These are phyloP conservation scores for Tetrahymena borealis DNA, from an alignment of 73 alveolate species.

Conservation along the genomic window DNA sequence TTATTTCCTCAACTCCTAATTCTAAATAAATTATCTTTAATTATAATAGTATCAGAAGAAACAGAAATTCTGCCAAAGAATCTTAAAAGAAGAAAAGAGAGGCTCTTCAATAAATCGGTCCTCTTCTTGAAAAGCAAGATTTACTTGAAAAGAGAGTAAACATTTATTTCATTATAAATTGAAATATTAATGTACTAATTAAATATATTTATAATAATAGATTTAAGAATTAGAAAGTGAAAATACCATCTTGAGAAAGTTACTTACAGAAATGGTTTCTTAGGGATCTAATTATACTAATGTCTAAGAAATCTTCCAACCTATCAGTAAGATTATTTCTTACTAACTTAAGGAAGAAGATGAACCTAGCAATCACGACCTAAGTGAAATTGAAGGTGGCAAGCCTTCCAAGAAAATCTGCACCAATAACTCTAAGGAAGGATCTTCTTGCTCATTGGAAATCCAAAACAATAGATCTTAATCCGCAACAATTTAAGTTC, in stretches of 20 bases:
- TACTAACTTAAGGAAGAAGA: background rate
- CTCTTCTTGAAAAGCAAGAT: slow-evolving; percentile 24
- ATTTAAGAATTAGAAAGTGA: background rate
- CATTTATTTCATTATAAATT: background rate
- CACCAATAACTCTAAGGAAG: background rate
- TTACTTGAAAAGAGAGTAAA: slow-evolving; percentile 23
- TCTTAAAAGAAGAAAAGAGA: slow-evolving; percentile 42
- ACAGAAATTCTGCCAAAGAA: slow-evolving; percentile 46
- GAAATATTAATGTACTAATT: background rate
- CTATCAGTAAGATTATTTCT: background rate
- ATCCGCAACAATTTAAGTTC: background rate
- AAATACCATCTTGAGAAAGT: background rate
- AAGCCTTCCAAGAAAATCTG: background rate
- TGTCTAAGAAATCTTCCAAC: background rate
- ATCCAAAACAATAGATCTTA: background rate
- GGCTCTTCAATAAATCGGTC: slow-evolving; percentile 39
- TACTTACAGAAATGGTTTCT: background rate
- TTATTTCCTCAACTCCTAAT: background rate
- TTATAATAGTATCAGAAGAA: slow-evolving; percentile 36
- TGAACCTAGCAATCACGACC: background rate
- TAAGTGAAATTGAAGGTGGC: background rate
- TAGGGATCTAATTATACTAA: background rate
- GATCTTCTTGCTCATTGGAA: background rate
- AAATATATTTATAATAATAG: background rate
- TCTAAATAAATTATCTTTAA: background rate